Conservation (phyloP, 805 yeast species). For the Yamadazyma olivae region DNA sequence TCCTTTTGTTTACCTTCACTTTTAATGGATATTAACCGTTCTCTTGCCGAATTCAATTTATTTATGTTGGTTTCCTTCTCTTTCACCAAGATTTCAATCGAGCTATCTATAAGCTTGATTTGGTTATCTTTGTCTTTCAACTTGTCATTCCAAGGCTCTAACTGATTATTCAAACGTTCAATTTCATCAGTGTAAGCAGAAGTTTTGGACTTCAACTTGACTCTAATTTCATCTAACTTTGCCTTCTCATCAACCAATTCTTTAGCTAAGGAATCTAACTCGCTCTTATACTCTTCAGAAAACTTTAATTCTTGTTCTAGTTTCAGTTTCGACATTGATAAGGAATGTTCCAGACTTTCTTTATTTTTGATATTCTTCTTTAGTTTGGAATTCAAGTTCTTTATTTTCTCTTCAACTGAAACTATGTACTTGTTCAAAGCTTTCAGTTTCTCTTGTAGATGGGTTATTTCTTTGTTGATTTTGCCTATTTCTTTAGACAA, state of each 20-base stretch:
- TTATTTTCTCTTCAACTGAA: constrained; percentile 71
- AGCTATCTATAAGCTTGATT: constrained; percentile 60
- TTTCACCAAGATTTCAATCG: constrained; percentile 55
- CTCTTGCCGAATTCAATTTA: constrained; percentile 44
- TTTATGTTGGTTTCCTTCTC: constrained; percentile 33
- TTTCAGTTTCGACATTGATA: constrained; percentile 45
- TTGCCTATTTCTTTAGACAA: constrained; percentile 22
- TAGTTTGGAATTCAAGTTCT: constrained; percentile 57
- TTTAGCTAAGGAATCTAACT: constrained; percentile 42
- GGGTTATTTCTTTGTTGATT: constrained; percentile 17
- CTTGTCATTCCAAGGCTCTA: constrained; percentile 82
- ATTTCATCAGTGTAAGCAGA: constrained; percentile 63
- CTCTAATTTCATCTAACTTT: constrained; percentile 60
- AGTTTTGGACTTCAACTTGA: constrained; percentile 71
- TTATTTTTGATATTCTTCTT: constrained; percentile 58
- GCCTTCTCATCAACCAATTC: constrained; percentile 52
- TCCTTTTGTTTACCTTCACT: constrained; percentile 50
- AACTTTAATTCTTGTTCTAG: constrained; percentile 45
- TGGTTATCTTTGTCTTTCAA: constrained; percentile 62
- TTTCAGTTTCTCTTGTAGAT: constrained; percentile 27
- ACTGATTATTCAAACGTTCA: constrained; percentile 54
- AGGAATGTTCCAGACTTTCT: constrained; percentile 42
- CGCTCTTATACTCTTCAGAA: constrained; percentile 39
- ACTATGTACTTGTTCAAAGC: constrained; percentile 50
- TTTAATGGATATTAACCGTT: constrained; percentile 43